These are phyloP conservation scores for Sporothrix brunneoviolacea DNA, from an alignment of 2,329 filamentous ascomycete genomes.

Conservation along the genomic window DNA sequence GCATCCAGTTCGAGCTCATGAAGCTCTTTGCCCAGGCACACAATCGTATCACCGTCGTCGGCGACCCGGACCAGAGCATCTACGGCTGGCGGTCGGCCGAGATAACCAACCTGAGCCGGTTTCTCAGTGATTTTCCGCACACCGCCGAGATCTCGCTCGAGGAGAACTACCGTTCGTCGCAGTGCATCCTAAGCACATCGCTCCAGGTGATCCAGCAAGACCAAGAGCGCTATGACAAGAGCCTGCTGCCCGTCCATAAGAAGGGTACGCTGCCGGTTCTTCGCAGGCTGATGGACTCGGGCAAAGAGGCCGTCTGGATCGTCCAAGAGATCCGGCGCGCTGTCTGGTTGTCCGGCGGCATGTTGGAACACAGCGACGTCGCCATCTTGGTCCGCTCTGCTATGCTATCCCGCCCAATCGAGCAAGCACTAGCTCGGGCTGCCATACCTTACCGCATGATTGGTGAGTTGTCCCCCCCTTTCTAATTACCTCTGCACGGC, in stretches of 20 bases:
- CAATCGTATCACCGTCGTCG: slow-evolving; percentile 84
- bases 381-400: slow-evolving; percentile 84
- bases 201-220: slow-evolving; percentile 90
- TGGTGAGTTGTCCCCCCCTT: no score
- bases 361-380: slow-evolving; percentile 70
- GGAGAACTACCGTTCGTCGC: slow-evolving; percentile 91
- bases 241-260: slow-evolving; percentile 70
- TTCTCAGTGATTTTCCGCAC: slow-evolving; percentile 68
- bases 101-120: slow-evolving; percentile 74
- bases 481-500: no score
- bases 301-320: slow-evolving; percentile 79
- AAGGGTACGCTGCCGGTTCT: slow-evolving; percentile 76
- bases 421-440: slow-evolving; percentile 70
- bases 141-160: slow-evolving; percentile 80
- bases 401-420: slow-evolving; percentile 75
- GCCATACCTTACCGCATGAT: slow-evolving; percentile 91
- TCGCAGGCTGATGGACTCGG: slow-evolving; percentile 62
- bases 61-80: slow-evolving; percentile 95
- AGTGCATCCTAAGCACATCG: slow-evolving; percentile 72
- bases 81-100: slow-evolving; percentile 94
- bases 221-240: slow-evolving; percentile 69
- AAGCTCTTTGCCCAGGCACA: slow-evolving; percentile 68
- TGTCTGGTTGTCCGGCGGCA: slow-evolving; percentile 61
- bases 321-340: slow-evolving; percentile 72
- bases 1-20: slow-evolving; percentile 93